Base-by-base conservation (phyloP, 2,329 filamentous ascomycete genomes). In the Fusarium sublunatum region DNA sequence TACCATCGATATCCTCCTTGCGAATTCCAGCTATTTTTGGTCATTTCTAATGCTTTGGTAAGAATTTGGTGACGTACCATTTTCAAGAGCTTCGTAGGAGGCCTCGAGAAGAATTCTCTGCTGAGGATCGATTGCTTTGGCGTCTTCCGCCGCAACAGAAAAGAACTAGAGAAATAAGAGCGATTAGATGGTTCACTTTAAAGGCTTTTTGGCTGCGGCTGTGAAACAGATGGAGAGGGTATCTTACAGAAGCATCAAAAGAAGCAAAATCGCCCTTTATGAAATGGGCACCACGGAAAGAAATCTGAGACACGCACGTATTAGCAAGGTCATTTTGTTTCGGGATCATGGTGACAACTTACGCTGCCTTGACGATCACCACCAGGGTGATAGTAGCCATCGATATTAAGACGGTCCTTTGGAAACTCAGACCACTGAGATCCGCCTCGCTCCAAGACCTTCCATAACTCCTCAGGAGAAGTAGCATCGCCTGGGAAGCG, bases 351-450 rank as follows among this genome's bases (percentile, higher is more conserved):
- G 2, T 34, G 35, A 29, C 66, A 15, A 68, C 80, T 68, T 69
- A 83, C 82, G 61, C 78, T 80, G 35, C 82, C 82, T 53, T 82
- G 78, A 7, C 81, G 75, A 41, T 80, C 77, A 7, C 78, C 78
- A 19, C 82, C 79, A 0, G 83, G 83, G 64, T 86, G 84, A 61
- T 81, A 83, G 66, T 83, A 85, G n/a, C 80, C 80, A 12, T 81
- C 74, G 31, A 81, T 77, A 36, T 85, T 83, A 61, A 86, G 79
- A 9, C 84, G 77, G 9, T 79, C 75, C 7, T 73, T 64, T 1
- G 83, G 82, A 15, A 84, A 80, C 41, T 83, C 77, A 1, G 78
- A 79, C 81, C 80, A 83, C 15, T 81, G 81, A 26, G 78, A 82
- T 29, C 78, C 73, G 13, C 75, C 78, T 1, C 73, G 62, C 6